phyloP scores from a whole-genome alignment of 352 stramenopile species.

The Phytophthora melonis region DNA sequence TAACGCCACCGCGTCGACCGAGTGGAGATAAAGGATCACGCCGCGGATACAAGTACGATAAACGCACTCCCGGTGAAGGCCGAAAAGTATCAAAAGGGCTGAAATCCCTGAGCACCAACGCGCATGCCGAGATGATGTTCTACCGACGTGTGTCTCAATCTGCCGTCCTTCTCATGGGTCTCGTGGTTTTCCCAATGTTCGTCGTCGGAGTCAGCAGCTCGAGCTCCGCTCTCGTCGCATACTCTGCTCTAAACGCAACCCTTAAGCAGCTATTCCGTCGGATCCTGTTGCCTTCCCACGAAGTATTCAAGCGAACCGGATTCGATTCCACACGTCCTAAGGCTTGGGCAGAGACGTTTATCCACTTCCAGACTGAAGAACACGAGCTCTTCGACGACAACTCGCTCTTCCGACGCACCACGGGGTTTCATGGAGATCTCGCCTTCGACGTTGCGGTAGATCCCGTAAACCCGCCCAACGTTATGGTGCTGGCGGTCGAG shows the following conservation, averaged over 20 bases:
- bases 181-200: constrained; percentile 16
- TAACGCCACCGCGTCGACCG: neutral
- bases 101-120: neutral
- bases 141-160: neutral
- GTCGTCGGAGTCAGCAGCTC: constrained; percentile 15
- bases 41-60: neutral
- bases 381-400: neutral
- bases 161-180: neutral
- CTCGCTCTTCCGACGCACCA: neutral
- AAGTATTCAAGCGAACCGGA: neutral
- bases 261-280: constrained; percentile 22
- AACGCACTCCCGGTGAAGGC: neutral
- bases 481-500: constrained; percentile 51
- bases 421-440: neutral
- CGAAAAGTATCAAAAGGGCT: neutral
- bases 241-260: constrained; percentile 40
- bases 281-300: neutral
- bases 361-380: neutral
- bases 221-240: constrained; percentile 23
- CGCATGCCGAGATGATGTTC: neutral
- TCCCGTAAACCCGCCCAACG: constrained; percentile 41
- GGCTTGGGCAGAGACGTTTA: neutral
- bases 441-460: neutral
- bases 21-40: neutral
- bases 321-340: neutral